Percentiles rank a stretch among this genome's conserved stretches.
Evolutionary conservation across 305 asterid genomes (phyloP).

Genomic region (Fraxinus latifolia): DNA sequence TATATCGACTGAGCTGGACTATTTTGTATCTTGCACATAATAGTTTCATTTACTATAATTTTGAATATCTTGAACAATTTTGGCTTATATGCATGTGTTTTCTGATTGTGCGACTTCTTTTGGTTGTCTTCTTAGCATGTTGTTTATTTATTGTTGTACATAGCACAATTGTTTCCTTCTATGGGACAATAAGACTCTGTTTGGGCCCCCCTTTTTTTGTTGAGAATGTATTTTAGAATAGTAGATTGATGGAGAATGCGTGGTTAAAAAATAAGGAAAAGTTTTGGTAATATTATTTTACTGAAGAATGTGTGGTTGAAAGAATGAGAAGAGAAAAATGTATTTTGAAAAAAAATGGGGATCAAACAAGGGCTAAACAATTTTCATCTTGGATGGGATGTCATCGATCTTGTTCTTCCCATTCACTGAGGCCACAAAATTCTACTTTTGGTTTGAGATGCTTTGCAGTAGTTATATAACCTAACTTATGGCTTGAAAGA

Average conservation of each 20-base stretch:
- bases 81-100: not conserved
- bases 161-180: not conserved
- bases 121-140: not conserved
- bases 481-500: not conserved
- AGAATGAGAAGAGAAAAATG: too few relatives aligned
- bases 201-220: not conserved
- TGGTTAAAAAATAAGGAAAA: too few relatives aligned
- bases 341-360: too few relatives aligned
- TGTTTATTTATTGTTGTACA: not conserved
- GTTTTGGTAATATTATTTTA: too few relatives aligned
- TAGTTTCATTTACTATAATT: not conserved
- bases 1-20: slow-evolving; percentile 9
- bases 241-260: not conserved
- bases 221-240: not conserved
- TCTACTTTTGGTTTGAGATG: slow-evolving; percentile 15
- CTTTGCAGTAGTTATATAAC: slow-evolving; percentile 3
- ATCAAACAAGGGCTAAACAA: not conserved
- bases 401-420: slow-evolving; percentile 4
- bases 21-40: not conserved
- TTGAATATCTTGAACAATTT: slow-evolving; percentile 7
- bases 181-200: not conserved
- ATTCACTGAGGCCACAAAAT: not conserved
- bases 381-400: slow-evolving; percentile 8
- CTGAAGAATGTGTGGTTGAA: too few relatives aligned
- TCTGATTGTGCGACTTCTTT: slow-evolving; percentile 15